Percentiles rank a stretch among this genome's conserved stretches.
phyloP scores from a whole-genome alignment of 2,329 filamentous ascomycete genomes.

The Cercospora sojina region DNA sequence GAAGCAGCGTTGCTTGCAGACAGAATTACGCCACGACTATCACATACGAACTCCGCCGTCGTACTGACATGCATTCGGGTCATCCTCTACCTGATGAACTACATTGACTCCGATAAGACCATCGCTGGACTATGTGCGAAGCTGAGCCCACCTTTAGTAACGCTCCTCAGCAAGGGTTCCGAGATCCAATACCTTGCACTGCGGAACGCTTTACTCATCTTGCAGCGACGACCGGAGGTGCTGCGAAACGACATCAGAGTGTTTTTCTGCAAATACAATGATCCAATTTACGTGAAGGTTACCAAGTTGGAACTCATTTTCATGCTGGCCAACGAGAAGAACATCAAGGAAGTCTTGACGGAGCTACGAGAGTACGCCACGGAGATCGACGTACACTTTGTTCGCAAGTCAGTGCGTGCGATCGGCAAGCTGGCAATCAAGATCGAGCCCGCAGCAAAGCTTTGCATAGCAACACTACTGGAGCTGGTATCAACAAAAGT shows the following conservation, averaged over 20 bases:
- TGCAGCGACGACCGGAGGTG: constrained; percentile 90
- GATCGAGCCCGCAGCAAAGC: constrained; percentile 86
- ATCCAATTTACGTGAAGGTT: constrained; percentile 98
- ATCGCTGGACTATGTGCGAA: constrained; percentile 85
- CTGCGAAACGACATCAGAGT: constrained; percentile 94
- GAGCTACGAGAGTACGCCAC: constrained; percentile 94
- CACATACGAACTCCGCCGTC: constrained; percentile 94
- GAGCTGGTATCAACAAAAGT: constrained; percentile 97
- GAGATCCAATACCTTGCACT: constrained; percentile 98
- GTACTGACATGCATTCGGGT: constrained; percentile 95
- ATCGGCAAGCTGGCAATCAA: constrained; percentile 99
- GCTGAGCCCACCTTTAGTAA: constrained; percentile 90
- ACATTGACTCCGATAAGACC: constrained; percentile 88
- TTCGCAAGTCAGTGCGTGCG: constrained; percentile 92
- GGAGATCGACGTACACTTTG: constrained; percentile 98
- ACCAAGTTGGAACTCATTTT: constrained; percentile 98
- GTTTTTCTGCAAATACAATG: constrained; percentile 99
- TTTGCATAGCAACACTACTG: constrained; percentile 89
- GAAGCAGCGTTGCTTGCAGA: constrained; percentile 90
- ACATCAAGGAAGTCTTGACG: constrained; percentile 91
- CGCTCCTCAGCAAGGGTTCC: constrained; percentile 88
- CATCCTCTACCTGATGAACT: constrained; percentile 97
- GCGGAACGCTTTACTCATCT: constrained; percentile 86
- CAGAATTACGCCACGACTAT: constrained; percentile 89
- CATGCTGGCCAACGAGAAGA: constrained; percentile 93